A percentile compares a stretch with the other conserved stretches of the same genome.
phyloP scores from a whole-genome alignment of 1,284 basidiomycete species.

The Anthracocystis panici-leucophaei region DNA sequence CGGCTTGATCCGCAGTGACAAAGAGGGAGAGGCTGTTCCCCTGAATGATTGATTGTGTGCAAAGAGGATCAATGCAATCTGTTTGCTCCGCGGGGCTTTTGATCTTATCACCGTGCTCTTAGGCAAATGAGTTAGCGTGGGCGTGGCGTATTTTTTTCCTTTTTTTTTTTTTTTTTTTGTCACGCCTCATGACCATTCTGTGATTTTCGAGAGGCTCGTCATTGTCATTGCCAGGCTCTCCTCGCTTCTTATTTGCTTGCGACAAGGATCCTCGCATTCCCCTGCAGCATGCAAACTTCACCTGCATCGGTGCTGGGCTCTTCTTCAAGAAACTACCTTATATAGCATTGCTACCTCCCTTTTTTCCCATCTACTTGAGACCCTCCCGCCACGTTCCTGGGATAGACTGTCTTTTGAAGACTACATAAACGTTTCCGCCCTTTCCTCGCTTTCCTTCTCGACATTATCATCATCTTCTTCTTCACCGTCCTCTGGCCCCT shows the following conservation, averaged over 20 bases:
- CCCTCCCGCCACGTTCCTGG: no score
- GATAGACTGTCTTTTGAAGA: no score
- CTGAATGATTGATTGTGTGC: no score
- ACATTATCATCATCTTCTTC: background rate
- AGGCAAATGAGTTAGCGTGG: no score
- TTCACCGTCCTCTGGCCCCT: background rate
- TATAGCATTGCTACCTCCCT: no score
- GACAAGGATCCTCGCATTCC: background rate
- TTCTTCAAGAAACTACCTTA: background rate
- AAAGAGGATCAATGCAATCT: no score
- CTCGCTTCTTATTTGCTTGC: slow-evolving; percentile 3
- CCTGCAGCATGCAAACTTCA: background rate
- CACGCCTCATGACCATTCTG: slow-evolving; percentile 8
- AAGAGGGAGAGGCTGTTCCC: no score
- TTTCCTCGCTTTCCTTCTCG: background rate
- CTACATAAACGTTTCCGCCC: no score
- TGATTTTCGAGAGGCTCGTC: background rate
- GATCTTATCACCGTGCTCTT: no score
- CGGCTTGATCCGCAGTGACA: no score
- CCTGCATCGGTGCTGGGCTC: background rate
- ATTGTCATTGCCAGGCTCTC: background rate
- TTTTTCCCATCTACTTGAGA: no score
- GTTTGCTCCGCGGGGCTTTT: no score
- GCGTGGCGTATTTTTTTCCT: background rate
- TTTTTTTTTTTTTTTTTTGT: background rate